A percentile compares a stretch with the other conserved stretches of the same genome.
Conservation (phyloP, 1,284 basidiomycete species). For the Pseudozyma flocculosa region DNA sequence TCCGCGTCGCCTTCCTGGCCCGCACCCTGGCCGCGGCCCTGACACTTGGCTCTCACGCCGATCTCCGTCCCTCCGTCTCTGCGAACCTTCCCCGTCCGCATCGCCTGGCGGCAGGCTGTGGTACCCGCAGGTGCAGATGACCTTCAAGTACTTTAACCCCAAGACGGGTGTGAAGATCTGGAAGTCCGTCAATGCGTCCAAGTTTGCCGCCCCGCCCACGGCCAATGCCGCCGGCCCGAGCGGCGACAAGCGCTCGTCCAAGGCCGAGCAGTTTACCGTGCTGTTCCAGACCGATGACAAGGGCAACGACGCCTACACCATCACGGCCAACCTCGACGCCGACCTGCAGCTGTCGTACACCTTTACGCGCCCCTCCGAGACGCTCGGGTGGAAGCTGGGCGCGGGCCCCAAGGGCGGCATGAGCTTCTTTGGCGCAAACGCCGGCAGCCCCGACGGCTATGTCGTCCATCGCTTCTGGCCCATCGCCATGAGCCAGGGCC, state of each 20-base stretch:
- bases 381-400: slow-evolving; percentile 89
- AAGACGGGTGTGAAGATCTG: slow-evolving; percentile 73
- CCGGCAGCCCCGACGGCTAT: slow-evolving; percentile 42
- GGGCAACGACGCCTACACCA: slow-evolving; percentile 72
- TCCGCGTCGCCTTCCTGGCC: too few species aligned
- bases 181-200: slow-evolving; percentile 85
- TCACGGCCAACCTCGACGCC: slow-evolving; percentile 76
- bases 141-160: slow-evolving; percentile 85
- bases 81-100: too few species aligned
- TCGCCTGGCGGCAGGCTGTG: slow-evolving; percentile 66
- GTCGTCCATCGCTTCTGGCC: slow-evolving; percentile 56
- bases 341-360: slow-evolving; percentile 80
- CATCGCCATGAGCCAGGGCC: slow-evolving; percentile 66
- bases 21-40: too few species aligned
- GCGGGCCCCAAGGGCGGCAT: slow-evolving; percentile 82
- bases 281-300: slow-evolving; percentile 66
- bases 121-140: slow-evolving; percentile 94
- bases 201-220: slow-evolving; percentile 75
- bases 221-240: slow-evolving; percentile 58
- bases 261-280: slow-evolving; percentile 80
- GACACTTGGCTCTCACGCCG: too few species aligned
- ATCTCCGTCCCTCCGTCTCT: too few species aligned
- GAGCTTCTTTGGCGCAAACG: slow-evolving; percentile 75
- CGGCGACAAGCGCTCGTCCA: slow-evolving; percentile 77
- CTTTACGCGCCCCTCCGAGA: slow-evolving; percentile 69